These are phyloP conservation scores for Mycena olivaceomarginata DNA, from an alignment of 768 basidiomycete species.

Conservation along the genomic window DNA sequence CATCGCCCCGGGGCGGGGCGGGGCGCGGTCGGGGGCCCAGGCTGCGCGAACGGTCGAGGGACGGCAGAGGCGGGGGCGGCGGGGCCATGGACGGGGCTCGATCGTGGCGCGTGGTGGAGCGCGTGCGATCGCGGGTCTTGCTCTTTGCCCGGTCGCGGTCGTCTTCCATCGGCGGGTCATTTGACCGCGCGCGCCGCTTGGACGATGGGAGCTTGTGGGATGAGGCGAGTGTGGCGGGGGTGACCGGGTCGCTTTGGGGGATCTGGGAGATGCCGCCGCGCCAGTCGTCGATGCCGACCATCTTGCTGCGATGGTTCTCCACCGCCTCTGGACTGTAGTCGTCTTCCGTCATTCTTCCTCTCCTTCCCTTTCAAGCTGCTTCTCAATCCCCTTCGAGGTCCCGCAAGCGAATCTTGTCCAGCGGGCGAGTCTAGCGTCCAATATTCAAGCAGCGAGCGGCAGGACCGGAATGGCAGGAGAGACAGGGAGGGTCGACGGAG, in stretches of 20 bases:
- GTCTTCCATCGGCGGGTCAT: background rate
- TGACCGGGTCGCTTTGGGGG: conserved; percentile 19
- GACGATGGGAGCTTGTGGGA: background rate
- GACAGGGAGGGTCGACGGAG: background rate
- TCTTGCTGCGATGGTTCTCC: conserved; percentile 57
- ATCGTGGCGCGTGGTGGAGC: background rate
- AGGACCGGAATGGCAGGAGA: background rate
- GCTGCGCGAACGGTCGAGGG: background rate
- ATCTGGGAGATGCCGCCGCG: conserved; percentile 48
- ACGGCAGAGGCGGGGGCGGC: conserved; percentile 4
- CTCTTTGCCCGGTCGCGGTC: background rate
- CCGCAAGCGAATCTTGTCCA: background rate
- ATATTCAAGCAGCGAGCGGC: background rate
- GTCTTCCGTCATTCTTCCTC: conserved; percentile 63
- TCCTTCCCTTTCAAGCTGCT: background rate
- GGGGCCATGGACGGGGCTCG: too few species aligned
- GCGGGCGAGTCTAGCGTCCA: background rate
- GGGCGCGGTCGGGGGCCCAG: conserved; percentile 15
- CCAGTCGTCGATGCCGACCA: conserved; percentile 61
- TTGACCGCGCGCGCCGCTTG: conserved; percentile 2
- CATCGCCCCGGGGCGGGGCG: conserved; percentile 18
- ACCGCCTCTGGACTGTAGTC: conserved; percentile 65
- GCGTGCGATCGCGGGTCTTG: background rate
- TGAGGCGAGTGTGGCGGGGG: conserved; percentile 20
- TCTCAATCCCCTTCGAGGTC: conserved; percentile 2